Conservation (phyloP, 106 monocot genomes). For the Allium fistulosum region DNA sequence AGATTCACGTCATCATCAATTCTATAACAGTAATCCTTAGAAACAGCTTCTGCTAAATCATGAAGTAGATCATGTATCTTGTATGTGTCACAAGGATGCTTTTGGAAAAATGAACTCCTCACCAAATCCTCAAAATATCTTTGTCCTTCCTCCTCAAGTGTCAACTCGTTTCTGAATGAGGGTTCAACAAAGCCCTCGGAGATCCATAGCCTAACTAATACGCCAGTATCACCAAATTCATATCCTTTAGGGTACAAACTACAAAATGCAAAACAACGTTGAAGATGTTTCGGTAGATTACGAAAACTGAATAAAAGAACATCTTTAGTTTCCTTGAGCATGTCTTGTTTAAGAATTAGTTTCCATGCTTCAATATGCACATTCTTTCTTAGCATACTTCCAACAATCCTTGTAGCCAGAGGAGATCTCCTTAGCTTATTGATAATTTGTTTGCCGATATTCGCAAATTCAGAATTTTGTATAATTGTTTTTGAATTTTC, state of each 20-base stretch:
- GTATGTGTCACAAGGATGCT: neutral
- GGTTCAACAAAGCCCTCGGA: constrained; percentile 14
- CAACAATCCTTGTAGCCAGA: neutral
- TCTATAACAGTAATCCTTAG: constrained; percentile 6
- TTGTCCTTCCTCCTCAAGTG: constrained; percentile 8
- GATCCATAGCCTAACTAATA: constrained; percentile 16
- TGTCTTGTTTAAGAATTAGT: neutral
- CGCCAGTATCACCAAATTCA: neutral
- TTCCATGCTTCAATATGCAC: constrained; percentile 1
- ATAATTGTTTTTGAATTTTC: neutral
- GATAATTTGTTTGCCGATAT: constrained; percentile 5
- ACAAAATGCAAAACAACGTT: constrained; percentile 10
- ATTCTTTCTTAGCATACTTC: neutral
- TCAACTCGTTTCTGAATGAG: neutral
- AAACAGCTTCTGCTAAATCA: constrained; percentile 15
- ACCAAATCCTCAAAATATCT: constrained; percentile 21
- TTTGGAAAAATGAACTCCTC: constrained; percentile 19
- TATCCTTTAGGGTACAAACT: constrained; percentile 9
- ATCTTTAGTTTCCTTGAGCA: neutral
- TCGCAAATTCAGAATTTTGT: neutral
- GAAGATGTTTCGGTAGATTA: neutral
- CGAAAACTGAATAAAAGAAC: constrained; percentile 4
- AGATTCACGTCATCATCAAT: neutral
- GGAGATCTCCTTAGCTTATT: constrained; percentile 1
- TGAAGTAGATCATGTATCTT: constrained; percentile 9